Conservation (phyloP, 2,329 filamentous ascomycete species). For the Gnomoniopsis smithogilvyi region DNA sequence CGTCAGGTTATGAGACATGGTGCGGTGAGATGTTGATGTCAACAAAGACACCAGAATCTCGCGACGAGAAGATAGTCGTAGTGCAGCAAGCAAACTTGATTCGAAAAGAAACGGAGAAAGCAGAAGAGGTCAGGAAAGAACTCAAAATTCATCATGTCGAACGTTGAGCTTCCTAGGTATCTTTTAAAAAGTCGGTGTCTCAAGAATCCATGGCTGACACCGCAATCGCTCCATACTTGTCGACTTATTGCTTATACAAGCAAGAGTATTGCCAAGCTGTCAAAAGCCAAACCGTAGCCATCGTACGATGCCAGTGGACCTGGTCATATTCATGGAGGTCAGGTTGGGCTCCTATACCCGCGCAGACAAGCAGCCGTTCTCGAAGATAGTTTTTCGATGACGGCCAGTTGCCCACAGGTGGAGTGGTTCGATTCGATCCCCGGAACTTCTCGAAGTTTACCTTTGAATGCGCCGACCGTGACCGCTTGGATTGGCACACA, state of each 20-base stretch:
- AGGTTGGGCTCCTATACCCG: neutral
- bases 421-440: neutral
- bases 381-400: neutral
- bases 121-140: too few relatives aligned
- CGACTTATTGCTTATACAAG: neutral
- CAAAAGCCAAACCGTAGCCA: neutral
- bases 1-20: conserved; percentile 33
- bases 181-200: neutral
- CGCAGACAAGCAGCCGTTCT: neutral
- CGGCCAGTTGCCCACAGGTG: neutral
- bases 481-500: too few relatives aligned
- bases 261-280: neutral
- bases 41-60: neutral
- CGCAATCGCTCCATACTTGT: neutral
- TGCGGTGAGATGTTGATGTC: neutral
- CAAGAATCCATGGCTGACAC: neutral
- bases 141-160: too few relatives aligned
- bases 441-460: neutral
- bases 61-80: too few relatives aligned
- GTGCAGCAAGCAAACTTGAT: neutral
- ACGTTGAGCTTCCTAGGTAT: too few relatives aligned
- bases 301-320: conserved; percentile 17
- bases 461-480: neutral
- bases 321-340: neutral
- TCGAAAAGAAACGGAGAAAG: too few relatives aligned